Percentiles rank a stretch among this genome's conserved stretches.
Evolutionary conservation across 495 filamentous ascomycete species (phyloP).

Genomic region (Penicillium flavigenum): DNA sequence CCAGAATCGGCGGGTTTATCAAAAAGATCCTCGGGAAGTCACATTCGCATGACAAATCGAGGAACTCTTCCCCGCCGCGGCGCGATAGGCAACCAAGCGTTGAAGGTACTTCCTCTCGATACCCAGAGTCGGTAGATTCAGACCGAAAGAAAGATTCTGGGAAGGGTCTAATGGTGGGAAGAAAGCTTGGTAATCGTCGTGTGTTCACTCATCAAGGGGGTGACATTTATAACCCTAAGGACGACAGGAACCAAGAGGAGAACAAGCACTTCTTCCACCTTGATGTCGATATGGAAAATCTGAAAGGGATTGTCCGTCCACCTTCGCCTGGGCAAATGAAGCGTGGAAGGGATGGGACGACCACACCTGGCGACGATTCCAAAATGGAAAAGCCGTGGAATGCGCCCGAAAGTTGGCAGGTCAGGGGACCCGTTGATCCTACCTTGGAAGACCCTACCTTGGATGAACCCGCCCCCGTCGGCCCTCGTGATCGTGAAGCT

Average conservation of each 20-base stretch:
- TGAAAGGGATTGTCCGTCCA: conserved; percentile 77
- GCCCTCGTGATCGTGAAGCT: conserved; percentile 61
- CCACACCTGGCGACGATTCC: conserved; percentile 44
- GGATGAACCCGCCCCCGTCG: conserved; percentile 44
- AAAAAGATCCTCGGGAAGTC: conserved; percentile 19
- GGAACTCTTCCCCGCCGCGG: conserved; percentile 52
- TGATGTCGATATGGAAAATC: conserved; percentile 78
- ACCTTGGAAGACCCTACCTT: conserved; percentile 41
- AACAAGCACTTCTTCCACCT: conserved; percentile 60
- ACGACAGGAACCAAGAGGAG: conserved; percentile 34
- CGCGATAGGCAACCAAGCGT: conserved; percentile 45
- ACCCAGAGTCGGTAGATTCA: conserved; percentile 37
- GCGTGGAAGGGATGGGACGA: conserved; percentile 37
- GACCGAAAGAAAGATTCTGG: conserved; percentile 46
- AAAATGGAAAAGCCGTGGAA: conserved; percentile 56
- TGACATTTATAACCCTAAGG: conserved; percentile 21
- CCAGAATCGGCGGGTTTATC: conserved; percentile 8
- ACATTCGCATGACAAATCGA: conserved; percentile 27
- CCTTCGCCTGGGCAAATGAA: conserved; percentile 18
- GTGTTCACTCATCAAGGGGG: conserved; percentile 56
- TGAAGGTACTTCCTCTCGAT: conserved; percentile 31
- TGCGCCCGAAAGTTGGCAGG: conserved; percentile 91
- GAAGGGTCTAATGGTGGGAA: conserved; percentile 37
- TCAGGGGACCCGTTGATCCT: conserved; percentile 70
- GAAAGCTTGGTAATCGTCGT: conserved; percentile 46